These are phyloP conservation scores for Barnettozyma californica DNA, from an alignment of 805 yeast genomes.

Conservation along the genomic window DNA sequence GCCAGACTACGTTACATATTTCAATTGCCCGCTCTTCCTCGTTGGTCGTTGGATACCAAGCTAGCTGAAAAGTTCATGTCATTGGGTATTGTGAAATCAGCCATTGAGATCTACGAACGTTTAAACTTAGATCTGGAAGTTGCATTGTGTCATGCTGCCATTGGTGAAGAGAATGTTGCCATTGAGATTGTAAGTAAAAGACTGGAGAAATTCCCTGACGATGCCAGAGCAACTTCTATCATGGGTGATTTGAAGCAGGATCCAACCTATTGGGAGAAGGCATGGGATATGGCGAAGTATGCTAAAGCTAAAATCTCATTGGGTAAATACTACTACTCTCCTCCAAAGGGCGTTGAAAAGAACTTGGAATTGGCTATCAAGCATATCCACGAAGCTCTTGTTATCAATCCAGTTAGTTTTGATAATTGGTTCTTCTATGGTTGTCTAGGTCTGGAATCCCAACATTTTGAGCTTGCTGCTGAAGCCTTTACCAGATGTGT, in stretches of 20 bases:
- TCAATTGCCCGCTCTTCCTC: conserved; percentile 70
- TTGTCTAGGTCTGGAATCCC: conserved; percentile 74
- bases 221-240: conserved; percentile 78
- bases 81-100: conserved; percentile 78
- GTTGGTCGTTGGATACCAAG: conserved; percentile 76
- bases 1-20: conserved; percentile 67
- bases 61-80: conserved; percentile 86
- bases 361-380: conserved; percentile 50
- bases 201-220: conserved; percentile 54
- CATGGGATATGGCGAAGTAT: conserved; percentile 84
- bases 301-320: conserved; percentile 82
- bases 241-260: conserved; percentile 81
- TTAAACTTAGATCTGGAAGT: conserved; percentile 72
- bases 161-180: conserved; percentile 69
- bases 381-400: conserved; percentile 71
- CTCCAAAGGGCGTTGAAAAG: conserved; percentile 55
- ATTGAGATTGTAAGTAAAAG: conserved; percentile 50
- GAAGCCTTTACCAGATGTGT: conserved; percentile 93
- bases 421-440: conserved; percentile 93
- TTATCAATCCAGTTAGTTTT: conserved; percentile 64
- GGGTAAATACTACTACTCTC: conserved; percentile 64
- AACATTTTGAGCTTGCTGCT: conserved; percentile 70
- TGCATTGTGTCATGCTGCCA: conserved; percentile 86
- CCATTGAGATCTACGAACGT: conserved; percentile 83
- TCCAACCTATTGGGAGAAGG: conserved; percentile 70